Evolutionary conservation across 345 rosid species (phyloP).

Genomic region (Capsella bursapastoris): DNA sequence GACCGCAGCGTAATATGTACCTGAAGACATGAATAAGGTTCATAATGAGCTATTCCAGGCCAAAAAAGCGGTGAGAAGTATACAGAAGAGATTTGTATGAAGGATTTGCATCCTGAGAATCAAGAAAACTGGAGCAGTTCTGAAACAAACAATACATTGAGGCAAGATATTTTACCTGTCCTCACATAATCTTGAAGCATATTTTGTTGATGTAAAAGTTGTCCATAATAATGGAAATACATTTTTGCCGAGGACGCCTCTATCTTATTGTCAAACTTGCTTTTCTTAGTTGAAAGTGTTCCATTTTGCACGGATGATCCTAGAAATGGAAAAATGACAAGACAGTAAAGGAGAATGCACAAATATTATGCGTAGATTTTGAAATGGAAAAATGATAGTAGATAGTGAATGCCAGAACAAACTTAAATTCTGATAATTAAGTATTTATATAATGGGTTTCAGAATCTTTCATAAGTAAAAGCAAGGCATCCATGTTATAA

Average conservation of each 20-base stretch:
- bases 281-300: slow-evolving; percentile 49
- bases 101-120: neutral
- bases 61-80: slow-evolving; percentile 4
- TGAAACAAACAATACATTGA: slow-evolving; percentile 19
- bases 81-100: slow-evolving; percentile 8
- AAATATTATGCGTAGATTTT: too few relatives aligned
- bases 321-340: slow-evolving; percentile 41
- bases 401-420: slow-evolving; percentile 16
- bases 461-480: neutral
- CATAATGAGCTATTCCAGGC: slow-evolving; percentile 18
- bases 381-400: neutral
- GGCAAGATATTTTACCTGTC: slow-evolving; percentile 65
- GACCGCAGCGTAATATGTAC: slow-evolving; percentile 97
- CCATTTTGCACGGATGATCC: slow-evolving; percentile 60
- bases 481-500: slow-evolving; percentile 8
- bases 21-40: slow-evolving; percentile 50
- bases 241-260: slow-evolving; percentile 95
- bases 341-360: slow-evolving; percentile 31
- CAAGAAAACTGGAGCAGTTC: slow-evolving; percentile 3
- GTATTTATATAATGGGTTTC: neutral
- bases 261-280: slow-evolving; percentile 92
- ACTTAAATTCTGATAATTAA: neutral
- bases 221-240: slow-evolving; percentile 99
- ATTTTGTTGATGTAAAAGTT: slow-evolving; percentile 94
- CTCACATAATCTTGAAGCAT: slow-evolving; percentile 99